Evolutionary conservation across 345 rosid genomes (phyloP).

Genomic region (Nephelium lappaceum): DNA sequence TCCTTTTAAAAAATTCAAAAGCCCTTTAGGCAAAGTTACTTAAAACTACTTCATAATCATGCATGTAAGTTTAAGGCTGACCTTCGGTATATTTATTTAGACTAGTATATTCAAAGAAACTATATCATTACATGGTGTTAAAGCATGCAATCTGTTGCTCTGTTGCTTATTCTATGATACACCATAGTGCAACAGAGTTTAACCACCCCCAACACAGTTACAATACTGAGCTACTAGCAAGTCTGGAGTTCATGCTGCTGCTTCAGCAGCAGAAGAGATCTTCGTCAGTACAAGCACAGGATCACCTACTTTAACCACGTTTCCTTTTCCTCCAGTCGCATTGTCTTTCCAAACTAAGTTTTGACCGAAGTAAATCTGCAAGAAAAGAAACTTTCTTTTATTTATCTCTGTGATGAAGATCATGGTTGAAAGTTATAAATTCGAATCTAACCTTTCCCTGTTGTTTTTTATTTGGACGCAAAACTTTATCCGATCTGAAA

Average conservation of each 20-base stretch:
- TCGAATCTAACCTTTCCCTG: constrained; percentile 62
- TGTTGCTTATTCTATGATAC: not conserved
- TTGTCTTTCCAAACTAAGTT: constrained; percentile 71
- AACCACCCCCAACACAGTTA: not conserved
- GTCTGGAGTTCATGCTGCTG: constrained; percentile 51
- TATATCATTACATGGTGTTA: no score
- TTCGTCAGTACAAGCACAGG: constrained; percentile 53
- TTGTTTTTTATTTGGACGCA: constrained; percentile 67
- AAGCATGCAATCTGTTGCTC: not conserved
- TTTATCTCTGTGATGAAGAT: not conserved
- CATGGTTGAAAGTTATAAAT: not conserved
- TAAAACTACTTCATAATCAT: not conserved
- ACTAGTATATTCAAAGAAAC: not conserved
- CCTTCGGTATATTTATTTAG: no score
- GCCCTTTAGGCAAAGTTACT: not conserved
- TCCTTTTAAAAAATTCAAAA: not conserved
- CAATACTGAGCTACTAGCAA: not conserved
- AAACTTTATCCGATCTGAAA: constrained; percentile 60
- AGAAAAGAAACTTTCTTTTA: not conserved
- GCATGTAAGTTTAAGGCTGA: not conserved
- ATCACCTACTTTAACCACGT: constrained; percentile 67
- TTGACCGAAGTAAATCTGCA: constrained; percentile 85
- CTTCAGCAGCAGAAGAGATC: constrained; percentile 68
- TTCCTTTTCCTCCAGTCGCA: constrained; percentile 35
- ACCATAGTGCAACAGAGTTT: not conserved